Percentiles rank a stretch among this genome's conserved stretches.
phyloP scores from a whole-genome alignment of 441 rosid species.

The Syzygium syzygioides region DNA sequence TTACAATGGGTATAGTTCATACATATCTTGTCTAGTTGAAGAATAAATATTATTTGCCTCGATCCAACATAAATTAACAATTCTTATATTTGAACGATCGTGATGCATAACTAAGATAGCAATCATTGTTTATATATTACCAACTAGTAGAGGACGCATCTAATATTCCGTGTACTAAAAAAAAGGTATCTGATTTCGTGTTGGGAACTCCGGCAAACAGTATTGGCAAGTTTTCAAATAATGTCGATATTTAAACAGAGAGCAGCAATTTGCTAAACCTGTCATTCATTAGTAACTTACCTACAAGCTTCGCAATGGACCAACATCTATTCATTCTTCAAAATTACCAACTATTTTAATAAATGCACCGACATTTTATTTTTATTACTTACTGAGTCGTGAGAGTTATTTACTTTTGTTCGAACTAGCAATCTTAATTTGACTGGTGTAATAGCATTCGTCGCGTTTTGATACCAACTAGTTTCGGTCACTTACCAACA shows the following conservation, averaged over 20 bases:
- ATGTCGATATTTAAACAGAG: neutral
- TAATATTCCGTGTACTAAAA: too few relatives aligned
- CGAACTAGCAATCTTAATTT: neutral
- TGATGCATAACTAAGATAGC: neutral
- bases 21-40: neutral
- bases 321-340: neutral
- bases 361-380: neutral
- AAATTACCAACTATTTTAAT: neutral
- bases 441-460: neutral
- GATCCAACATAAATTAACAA: fast-evolving
- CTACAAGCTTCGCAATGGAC: neutral
- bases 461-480: neutral
- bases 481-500: neutral
- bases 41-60: neutral
- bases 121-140: neutral
- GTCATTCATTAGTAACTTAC: neutral
- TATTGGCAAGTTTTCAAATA: too few relatives aligned
- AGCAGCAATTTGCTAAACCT: fast-evolving
- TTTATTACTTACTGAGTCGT: neutral
- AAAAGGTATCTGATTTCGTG: neutral
- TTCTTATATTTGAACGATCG: neutral
- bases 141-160: neutral
- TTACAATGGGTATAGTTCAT: neutral
- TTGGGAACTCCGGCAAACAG: neutral
- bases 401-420: neutral